Evolutionary conservation across 257 asterid species (phyloP), one percentile per base, ranked within the genome.

Genomic region (Nemophila menziesii): DNA sequence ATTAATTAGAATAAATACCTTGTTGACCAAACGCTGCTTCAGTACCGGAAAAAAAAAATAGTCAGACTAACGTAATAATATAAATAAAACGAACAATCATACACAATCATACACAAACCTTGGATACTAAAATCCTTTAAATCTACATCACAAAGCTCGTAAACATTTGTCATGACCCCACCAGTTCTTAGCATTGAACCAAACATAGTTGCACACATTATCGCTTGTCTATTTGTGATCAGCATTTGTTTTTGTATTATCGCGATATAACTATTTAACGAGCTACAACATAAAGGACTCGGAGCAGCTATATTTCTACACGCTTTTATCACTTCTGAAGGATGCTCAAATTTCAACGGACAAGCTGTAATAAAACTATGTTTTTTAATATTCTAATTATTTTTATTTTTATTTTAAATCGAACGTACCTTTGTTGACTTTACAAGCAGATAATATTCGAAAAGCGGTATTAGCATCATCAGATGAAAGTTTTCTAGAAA

Each of bases 91-190:
- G 21, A 27, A n/a, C n/a, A 49, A 46, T 21, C 22, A 20, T 4
- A 38, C 12, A 29, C 36, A 49, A 46, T 51, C 29, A 26, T 27
- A 64, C 49, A 44, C 58, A 51, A 54, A 89, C 97, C 94, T 71
- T 90, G 99, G 34, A 90, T 82, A 64, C 99, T 90, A 67, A 90
- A 90, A 74, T 90, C 99, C 57, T 84, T 85, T 58, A 90, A 50
- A 71, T 90, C 96, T 55, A 90, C 89, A 67, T 85, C 99, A 60
- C 99, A 90, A 58, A 90, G 92, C 73, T 81, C 79, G 39, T 74
- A 90, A 45, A 90, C 73, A 48, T 90, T 81, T 33, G 80, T 44
- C 87, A 79, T 70, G 42, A 85, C 92, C 46, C 99, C 99, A 46
- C 79, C 94, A 71, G 77, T 90, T 33, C 70, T 75, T 58, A 90